These are phyloP conservation scores for Tetrahymena borealis DNA, from an alignment of 73 alveolate species.

Conservation along the genomic window DNA sequence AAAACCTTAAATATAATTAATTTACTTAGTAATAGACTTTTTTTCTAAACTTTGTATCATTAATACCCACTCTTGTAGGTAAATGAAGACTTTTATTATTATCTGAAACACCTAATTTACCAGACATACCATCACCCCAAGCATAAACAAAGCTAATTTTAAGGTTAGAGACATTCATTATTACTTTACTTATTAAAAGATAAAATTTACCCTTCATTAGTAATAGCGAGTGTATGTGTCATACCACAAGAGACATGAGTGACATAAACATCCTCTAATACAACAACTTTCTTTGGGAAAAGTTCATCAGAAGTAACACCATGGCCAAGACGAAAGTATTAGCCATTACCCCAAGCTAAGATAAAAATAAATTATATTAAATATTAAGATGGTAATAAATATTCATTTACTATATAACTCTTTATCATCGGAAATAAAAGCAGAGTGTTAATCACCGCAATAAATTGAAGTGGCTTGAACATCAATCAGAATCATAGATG, in stretches of 20 bases:
- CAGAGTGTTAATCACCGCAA: conserved; percentile 42
- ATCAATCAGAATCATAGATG: background rate
- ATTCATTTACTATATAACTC: conserved; percentile 5
- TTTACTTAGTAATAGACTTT: background rate
- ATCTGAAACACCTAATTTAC: background rate
- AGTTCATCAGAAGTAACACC: conserved; percentile 40
- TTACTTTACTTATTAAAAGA: background rate
- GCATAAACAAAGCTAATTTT: background rate
- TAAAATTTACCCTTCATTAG: conserved; percentile 26
- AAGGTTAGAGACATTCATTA: background rate
- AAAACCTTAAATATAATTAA: background rate
- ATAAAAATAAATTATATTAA: background rate
- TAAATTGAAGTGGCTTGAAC: background rate
- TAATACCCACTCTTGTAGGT: background rate
- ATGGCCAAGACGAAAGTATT: conserved; percentile 39
- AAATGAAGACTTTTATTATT: background rate
- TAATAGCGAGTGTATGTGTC: conserved; percentile 21
- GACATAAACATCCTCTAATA: conserved; percentile 31
- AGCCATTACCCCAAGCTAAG: conserved; percentile 43
- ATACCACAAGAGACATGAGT: conserved; percentile 29
- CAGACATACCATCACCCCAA: conserved; percentile 2
- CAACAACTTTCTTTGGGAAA: conserved; percentile 29
- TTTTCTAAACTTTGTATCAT: background rate
- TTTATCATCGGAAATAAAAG: conserved; percentile 23
- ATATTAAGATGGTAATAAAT: background rate